Base-by-base conservation (phyloP, 106 monocot species). In the Vanilla planifolia region DNA sequence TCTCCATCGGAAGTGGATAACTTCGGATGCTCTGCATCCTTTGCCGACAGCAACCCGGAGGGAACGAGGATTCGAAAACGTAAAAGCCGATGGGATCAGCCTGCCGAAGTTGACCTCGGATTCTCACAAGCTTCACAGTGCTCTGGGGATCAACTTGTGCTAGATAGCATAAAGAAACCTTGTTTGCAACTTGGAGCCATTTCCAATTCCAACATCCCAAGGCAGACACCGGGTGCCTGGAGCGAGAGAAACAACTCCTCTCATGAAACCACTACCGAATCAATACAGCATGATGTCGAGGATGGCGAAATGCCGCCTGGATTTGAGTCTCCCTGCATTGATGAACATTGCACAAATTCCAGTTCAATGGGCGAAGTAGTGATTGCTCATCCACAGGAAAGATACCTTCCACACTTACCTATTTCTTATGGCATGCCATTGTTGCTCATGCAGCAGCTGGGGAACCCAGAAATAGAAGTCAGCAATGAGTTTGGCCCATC, bases 361-460 rank as follows among this genome's bases (percentile, higher is more conserved):
- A 6, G 19, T 23, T 8, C 16, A 48, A 10, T 36, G 21, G 63
- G 37, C 44, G 78, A 75, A 50, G 65, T 74, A 7, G 63, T 62
- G 44, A 35, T 66, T 26, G 89, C 73, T 7, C 48, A 66, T 43
- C 66, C 25, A 0, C 79, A 78, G 51, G 86, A 85, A 48, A 79
- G 67, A 65, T 86, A 80, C 59, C 45, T 70, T 17, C 48, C 86
- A 10, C 65, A 80, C 30, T 48, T 83, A 35, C 15, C 56, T 40
- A 63, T 89, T 33, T 95, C 89, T 22, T 86, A 80, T 68, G 94
- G 94, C 29, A 78, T 95, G 23, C 85, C 94, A 2, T 80, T 16
- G 30, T 46, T 40, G 37, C 71, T 89, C 25, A 64, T 83, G 77
- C 57, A 89, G 66, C 76, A 89, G 53, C 39, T 83, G 4, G 82